phyloP scores from a whole-genome alignment of 352 stramenopile genomes.

The Phytopythium oedochilum region DNA sequence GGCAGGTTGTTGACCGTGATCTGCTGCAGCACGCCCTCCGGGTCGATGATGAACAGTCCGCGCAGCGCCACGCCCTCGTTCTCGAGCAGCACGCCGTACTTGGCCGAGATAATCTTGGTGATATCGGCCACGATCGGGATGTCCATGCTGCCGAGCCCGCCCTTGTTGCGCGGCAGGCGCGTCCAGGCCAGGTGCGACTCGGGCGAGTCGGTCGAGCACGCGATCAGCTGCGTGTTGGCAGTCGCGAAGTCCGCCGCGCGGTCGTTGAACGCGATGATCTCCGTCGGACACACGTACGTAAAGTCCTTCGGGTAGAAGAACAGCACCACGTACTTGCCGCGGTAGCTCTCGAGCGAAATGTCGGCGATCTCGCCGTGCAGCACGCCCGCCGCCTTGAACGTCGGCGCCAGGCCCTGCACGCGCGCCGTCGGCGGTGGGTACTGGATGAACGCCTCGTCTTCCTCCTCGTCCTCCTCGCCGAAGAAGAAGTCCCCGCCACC shows the following conservation, averaged over 20 bases:
- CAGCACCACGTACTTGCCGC: constrained; percentile 86
- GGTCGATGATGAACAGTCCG: constrained; percentile 93
- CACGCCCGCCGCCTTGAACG: constrained; percentile 73
- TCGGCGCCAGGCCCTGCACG: constrained; percentile 60
- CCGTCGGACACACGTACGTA: constrained; percentile 88
- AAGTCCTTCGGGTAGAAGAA: constrained; percentile 93
- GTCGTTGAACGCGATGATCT: constrained; percentile 91
- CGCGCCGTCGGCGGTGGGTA: constrained; percentile 56
- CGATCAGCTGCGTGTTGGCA: constrained; percentile 87
- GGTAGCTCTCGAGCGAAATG: constrained; percentile 78
- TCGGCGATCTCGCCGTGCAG: constrained; percentile 82
- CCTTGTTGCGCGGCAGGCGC: constrained; percentile 84
- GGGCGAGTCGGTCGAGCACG: constrained; percentile 86
- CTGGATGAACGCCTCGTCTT: constrained; percentile 78
- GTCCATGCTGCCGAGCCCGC: constrained; percentile 90
- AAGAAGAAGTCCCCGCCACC: constrained; percentile 56
- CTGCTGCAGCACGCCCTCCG: constrained; percentile 81
- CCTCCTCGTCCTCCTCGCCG: constrained; percentile 54
- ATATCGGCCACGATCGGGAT: constrained; percentile 93
- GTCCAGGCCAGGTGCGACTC: constrained; percentile 91
- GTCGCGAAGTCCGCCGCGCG: constrained; percentile 74
- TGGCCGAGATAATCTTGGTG: constrained; percentile 88
- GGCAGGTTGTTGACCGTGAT: constrained; percentile 92
- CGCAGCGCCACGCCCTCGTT: constrained; percentile 82
- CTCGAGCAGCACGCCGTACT: constrained; percentile 90